Percentiles rank a stretch among this genome's conserved stretches.
Conservation (phyloP, 2,329 filamentous ascomycete species). For the Rutstroemia sp. region DNA sequence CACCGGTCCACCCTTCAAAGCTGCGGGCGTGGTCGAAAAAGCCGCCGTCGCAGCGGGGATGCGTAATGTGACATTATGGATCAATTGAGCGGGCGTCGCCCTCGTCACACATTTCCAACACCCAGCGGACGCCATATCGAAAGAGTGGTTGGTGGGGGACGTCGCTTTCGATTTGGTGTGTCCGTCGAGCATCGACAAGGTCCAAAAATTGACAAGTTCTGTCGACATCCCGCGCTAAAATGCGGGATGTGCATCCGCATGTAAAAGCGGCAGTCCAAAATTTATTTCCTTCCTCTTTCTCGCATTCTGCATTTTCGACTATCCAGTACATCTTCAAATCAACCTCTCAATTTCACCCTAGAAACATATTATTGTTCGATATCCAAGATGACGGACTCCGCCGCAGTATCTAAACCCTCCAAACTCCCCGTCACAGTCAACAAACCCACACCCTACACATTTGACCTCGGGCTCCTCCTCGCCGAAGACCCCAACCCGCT, state of each 20-base stretch:
- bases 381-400: constrained; percentile 6
- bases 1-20: constrained; percentile 10
- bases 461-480: constrained; percentile 83
- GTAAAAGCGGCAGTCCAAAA: constrained; percentile 11
- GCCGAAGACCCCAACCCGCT: constrained; percentile 83
- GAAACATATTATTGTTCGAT: neutral
- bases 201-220: constrained; percentile 7
- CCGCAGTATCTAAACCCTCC: constrained; percentile 10
- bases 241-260: constrained; percentile 6
- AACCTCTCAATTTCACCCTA: constrained; percentile 4
- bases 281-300: constrained; percentile 6
- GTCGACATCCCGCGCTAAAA: constrained; percentile 8
- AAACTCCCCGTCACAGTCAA: constrained; percentile 57
- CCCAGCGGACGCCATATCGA: constrained; percentile 45
- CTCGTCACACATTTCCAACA: constrained; percentile 52
- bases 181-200: neutral
- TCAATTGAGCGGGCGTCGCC: constrained; percentile 36
- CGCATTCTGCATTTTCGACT: neutral
- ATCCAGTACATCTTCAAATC: neutral
- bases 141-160: neutral
- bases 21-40: constrained; percentile 25
- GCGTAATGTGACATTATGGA: constrained; percentile 29
- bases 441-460: constrained; percentile 85
- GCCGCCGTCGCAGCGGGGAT: constrained; percentile 17
- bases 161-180: neutral